Evolutionary conservation across 768 basidiomycete species (phyloP).

Genomic region (Lactifluus subvellereus): DNA sequence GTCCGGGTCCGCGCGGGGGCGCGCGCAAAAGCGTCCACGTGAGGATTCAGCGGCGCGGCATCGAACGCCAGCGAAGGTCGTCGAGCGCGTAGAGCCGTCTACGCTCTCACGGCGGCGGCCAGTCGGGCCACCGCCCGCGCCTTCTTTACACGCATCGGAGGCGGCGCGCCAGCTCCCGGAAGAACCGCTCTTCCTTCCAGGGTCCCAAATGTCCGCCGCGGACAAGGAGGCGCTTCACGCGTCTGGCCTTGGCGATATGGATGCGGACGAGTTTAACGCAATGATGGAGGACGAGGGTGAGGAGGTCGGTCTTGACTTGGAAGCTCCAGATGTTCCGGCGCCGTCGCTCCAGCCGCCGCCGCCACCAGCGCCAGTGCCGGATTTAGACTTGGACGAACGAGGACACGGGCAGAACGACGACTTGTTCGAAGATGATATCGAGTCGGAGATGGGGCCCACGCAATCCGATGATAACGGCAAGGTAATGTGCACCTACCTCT

Average conservation of each 20-base stretch:
- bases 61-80: slow-evolving; percentile 20
- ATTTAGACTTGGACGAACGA: slow-evolving; percentile 5
- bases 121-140: slow-evolving; percentile 21
- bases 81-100: slow-evolving; percentile 19
- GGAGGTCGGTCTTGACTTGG: slow-evolving; percentile 35
- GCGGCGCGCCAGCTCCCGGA: neutral
- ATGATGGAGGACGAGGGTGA: slow-evolving; percentile 57
- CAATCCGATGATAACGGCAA: slow-evolving; percentile 20
- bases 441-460: slow-evolving; percentile 22
- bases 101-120: slow-evolving; percentile 18
- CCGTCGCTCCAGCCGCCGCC: neutral
- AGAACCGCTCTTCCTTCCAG: slow-evolving; percentile 34
- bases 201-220: slow-evolving; percentile 43
- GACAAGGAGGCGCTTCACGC: slow-evolving; percentile 48
- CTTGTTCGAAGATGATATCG: slow-evolving; percentile 19
- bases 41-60: slow-evolving; percentile 4
- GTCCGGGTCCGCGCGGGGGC: slow-evolving; percentile 6
- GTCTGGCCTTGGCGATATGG: slow-evolving; percentile 65
- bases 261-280: slow-evolving; percentile 51
- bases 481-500: slow-evolving; percentile 7
- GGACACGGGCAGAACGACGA: neutral
- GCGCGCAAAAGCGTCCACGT: slow-evolving; percentile 15
- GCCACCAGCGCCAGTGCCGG: neutral
- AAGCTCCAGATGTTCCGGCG: neutral
- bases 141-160: neutral